Conservation (phyloP, 257 asterid species). For the Hygrophila difformis region DNA sequence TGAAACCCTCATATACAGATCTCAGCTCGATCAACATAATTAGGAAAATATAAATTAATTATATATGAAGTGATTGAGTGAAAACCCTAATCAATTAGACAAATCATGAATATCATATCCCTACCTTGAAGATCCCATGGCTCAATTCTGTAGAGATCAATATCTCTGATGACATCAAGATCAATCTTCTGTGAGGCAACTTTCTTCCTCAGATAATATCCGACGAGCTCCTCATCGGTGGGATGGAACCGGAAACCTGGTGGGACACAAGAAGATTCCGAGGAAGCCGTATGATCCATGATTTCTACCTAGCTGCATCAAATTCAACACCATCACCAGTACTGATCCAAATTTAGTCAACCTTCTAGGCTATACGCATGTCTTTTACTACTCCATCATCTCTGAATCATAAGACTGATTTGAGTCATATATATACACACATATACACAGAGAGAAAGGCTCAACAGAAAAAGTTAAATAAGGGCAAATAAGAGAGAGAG, state of each 20-base stretch:
- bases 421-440: background rate
- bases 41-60: no score
- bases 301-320: conserved; percentile 24
- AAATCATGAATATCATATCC: background rate
- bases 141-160: conserved; percentile 67
- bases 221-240: conserved; percentile 64
- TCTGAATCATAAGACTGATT: background rate
- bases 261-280: conserved; percentile 60
- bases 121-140: conserved; percentile 84
- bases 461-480: background rate
- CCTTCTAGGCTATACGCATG: no score
- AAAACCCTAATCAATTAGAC: conserved; percentile 10
- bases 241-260: conserved; percentile 79
- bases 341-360: no score
- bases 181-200: conserved; percentile 65
- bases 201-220: conserved; percentile 62
- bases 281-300: conserved; percentile 31
- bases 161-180: conserved; percentile 65
- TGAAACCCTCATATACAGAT: no score
- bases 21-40: no score
- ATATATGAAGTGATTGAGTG: no score
- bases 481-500: background rate
- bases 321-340: conserved; percentile 31
- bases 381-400: conserved; percentile 15
- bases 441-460: no score